A percentile compares a stretch with the other conserved stretches of the same genome.
Conservation (phyloP, 2,329 filamentous ascomycete species). For the Claviceps sp. region DNA sequence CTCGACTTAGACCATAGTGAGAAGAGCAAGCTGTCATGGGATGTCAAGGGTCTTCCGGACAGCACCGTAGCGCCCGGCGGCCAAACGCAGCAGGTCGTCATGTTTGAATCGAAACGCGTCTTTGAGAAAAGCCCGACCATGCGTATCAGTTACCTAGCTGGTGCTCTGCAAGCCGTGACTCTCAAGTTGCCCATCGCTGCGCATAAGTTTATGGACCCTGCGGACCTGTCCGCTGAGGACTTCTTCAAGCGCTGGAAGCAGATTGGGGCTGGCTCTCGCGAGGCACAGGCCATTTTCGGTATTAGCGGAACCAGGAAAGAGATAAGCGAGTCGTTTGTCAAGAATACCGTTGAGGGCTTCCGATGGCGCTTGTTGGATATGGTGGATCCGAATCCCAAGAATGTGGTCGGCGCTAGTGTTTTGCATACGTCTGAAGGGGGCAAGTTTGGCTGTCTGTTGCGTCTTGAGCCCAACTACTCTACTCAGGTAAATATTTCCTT, state of each 20-base stretch:
- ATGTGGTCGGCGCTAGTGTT: conserved; percentile 84
- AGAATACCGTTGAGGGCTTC: conserved; percentile 67
- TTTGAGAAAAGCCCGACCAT: conserved; percentile 83
- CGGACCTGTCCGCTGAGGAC: conserved; percentile 74
- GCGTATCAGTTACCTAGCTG: conserved; percentile 85
- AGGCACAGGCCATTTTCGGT: conserved; percentile 78
- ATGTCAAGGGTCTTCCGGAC: conserved; percentile 80
- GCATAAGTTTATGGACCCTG: conserved; percentile 95
- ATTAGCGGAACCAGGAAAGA: conserved; percentile 41
- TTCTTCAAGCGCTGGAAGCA: conserved; percentile 99
- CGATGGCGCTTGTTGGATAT: conserved; percentile 74
- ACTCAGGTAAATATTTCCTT: conserved; percentile 56
- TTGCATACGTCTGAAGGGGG: conserved; percentile 69
- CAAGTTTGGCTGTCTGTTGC: conserved; percentile 87
- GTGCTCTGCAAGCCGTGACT: conserved; percentile 82
- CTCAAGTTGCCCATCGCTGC: conserved; percentile 77
- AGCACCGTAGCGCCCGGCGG: conserved; percentile 59
- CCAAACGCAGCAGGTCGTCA: conserved; percentile 85
- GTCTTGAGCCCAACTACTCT: conserved; percentile 86
- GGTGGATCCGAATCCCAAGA: conserved; percentile 86
- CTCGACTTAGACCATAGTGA: conserved; percentile 64
- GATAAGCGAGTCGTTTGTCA: conserved; percentile 58
- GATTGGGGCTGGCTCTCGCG: conserved; percentile 77
- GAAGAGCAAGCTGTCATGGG: conserved; percentile 59
- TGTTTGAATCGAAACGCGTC: conserved; percentile 76